These are phyloP conservation scores for Lentinula lateritia DNA, from an alignment of 768 basidiomycete genomes.

Conservation along the genomic window DNA sequence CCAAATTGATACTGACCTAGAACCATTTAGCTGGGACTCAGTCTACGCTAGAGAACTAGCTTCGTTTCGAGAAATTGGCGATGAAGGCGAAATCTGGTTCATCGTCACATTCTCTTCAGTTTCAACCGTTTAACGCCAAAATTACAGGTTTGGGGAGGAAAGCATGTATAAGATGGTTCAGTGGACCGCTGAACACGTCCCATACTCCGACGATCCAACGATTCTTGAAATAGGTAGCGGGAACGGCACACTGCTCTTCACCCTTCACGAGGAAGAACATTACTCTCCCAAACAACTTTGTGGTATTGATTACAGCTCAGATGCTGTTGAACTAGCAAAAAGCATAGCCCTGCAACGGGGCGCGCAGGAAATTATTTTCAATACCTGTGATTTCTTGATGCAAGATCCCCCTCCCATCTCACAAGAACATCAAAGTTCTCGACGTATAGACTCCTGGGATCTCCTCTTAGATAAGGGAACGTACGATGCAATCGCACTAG, in stretches of 20 bases:
- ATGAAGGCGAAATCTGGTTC: constrained; percentile 84
- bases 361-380: constrained; percentile 46
- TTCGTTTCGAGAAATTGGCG: constrained; percentile 73
- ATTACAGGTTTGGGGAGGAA: constrained; percentile 74
- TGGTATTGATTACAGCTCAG: constrained; percentile 76
- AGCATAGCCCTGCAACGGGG: constrained; percentile 45
- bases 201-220: constrained; percentile 38
- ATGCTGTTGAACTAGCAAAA: constrained; percentile 59
- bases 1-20: not conserved
- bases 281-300: constrained; percentile 47
- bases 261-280: constrained; percentile 54
- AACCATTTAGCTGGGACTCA: constrained; percentile 62
- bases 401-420: constrained; percentile 38
- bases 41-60: constrained; percentile 67
- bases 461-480: constrained; percentile 85
- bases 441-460: constrained; percentile 49
- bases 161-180: constrained; percentile 75
- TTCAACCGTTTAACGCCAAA: not conserved
- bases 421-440: constrained; percentile 12
- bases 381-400: constrained; percentile 58
- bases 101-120: constrained; percentile 12
- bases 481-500: constrained; percentile 78
- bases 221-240: constrained; percentile 78
- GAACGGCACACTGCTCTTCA: constrained; percentile 73
- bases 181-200: constrained; percentile 57